Evolutionary conservation across 148 eudicot genomes (phyloP).

Genomic region (Spergularia bocconei): DNA sequence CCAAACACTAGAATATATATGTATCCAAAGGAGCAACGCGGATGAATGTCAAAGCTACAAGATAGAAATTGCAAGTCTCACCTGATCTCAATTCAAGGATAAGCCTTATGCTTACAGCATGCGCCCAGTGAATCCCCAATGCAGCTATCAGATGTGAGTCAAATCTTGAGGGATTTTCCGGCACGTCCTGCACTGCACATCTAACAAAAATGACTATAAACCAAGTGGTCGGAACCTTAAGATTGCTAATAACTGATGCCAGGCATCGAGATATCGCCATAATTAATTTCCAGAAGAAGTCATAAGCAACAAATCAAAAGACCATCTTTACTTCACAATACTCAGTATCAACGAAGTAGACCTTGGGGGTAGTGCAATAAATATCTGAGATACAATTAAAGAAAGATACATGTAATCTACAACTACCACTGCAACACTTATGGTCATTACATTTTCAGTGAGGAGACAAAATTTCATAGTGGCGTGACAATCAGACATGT

Average conservation of each 20-base stretch:
- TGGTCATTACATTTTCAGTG: too few relatives aligned
- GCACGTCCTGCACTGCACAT: constrained; percentile 40
- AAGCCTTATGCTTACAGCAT: constrained; percentile 85
- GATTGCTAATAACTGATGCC: background rate
- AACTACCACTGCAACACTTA: too few relatives aligned
- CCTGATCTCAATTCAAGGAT: constrained; percentile 82
- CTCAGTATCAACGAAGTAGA: too few relatives aligned
- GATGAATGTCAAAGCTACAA: background rate
- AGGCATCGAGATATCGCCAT: too few relatives aligned
- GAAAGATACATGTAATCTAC: too few relatives aligned
- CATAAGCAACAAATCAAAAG: too few relatives aligned
- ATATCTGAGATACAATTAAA: too few relatives aligned
- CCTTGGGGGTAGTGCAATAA: too few relatives aligned
- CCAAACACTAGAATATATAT: background rate
- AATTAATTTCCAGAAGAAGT: too few relatives aligned
- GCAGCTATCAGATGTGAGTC: constrained; percentile 86
- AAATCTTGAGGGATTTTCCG: constrained; percentile 32
- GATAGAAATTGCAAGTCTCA: constrained; percentile 20
- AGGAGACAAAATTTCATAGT: too few relatives aligned
- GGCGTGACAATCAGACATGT: too few relatives aligned
- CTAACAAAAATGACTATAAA: constrained; percentile 6
- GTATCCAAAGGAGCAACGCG: background rate
- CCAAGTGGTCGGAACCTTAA: background rate
- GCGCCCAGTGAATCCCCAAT: constrained; percentile 86
- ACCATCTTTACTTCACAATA: too few relatives aligned